phyloP scores from a whole-genome alignment of 192 early-diverging fungal species.

The Chytriomyces sp. region DNA sequence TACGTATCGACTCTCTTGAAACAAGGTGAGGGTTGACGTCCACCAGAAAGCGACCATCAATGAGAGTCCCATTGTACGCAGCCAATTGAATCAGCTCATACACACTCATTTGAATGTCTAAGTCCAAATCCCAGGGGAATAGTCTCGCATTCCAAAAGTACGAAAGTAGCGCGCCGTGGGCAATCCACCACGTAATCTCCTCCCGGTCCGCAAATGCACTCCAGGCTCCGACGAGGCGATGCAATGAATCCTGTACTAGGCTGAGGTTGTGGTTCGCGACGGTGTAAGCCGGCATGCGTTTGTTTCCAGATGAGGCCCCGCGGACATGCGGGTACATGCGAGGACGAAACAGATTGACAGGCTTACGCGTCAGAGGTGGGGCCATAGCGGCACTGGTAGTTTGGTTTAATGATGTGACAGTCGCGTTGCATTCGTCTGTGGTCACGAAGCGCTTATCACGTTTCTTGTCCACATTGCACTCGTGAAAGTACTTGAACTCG shows the following conservation, averaged over 20 bases:
- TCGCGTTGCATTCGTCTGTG: neutral
- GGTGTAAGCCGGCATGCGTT: neutral
- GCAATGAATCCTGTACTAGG: neutral
- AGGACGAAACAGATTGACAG: too few relatives aligned
- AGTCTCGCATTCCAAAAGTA: conserved; percentile 25
- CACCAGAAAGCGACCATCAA: conserved; percentile 10
- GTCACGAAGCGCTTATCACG: conserved; percentile 1
- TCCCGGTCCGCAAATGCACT: neutral
- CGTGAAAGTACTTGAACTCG: conserved; percentile 22
- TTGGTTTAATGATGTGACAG: too few relatives aligned
- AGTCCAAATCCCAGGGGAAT: conserved; percentile 35
- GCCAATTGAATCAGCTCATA: conserved; percentile 7
- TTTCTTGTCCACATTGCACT: conserved; percentile 13
- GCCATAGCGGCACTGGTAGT: too few relatives aligned
- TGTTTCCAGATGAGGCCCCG: neutral
- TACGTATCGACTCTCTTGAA: conserved; percentile 1
- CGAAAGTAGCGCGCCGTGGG: conserved; percentile 22
- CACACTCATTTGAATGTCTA: conserved; percentile 23
- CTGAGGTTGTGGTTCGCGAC: neutral
- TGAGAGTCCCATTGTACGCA: neutral
- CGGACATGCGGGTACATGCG: neutral
- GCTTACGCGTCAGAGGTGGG: too few relatives aligned
- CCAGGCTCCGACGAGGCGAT: conserved; percentile 6
- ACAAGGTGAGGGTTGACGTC: conserved; percentile 24
- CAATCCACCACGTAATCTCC: conserved; percentile 18